Conservation (phyloP, 768 basidiomycete species). For the Artomyces pyxidatus region DNA sequence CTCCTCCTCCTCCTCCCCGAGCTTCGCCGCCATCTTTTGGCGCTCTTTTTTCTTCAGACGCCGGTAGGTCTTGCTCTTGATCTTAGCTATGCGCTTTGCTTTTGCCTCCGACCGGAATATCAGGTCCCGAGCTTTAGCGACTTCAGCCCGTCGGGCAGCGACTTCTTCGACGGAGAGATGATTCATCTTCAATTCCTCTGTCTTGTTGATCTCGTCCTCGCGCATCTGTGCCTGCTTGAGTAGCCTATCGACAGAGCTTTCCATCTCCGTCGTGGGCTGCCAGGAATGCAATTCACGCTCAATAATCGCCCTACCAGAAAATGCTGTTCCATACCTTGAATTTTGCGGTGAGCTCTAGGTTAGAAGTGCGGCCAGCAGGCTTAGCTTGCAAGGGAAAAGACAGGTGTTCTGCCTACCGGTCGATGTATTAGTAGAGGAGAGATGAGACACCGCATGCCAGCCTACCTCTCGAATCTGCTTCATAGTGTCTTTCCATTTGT, state of each 20-base stretch:
- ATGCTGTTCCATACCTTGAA: slow-evolving; percentile 56
- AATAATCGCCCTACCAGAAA: neutral
- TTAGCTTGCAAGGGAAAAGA: slow-evolving; percentile 79
- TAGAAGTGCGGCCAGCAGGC: slow-evolving; percentile 47
- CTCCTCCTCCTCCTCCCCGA: slow-evolving; percentile 43
- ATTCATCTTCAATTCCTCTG: slow-evolving; percentile 79
- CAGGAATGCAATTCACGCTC: neutral
- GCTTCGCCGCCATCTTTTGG: slow-evolving; percentile 43
- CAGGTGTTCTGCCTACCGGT: slow-evolving; percentile 67
- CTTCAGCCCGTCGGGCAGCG: slow-evolving; percentile 66
- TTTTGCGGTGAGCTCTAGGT: slow-evolving; percentile 69
- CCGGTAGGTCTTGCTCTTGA: slow-evolving; percentile 92
- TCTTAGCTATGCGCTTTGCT: slow-evolving; percentile 84
- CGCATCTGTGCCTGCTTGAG: slow-evolving; percentile 76
- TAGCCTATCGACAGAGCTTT: slow-evolving; percentile 75
- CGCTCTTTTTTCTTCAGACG: slow-evolving; percentile 75
- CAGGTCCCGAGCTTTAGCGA: slow-evolving; percentile 85
- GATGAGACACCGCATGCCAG: neutral
- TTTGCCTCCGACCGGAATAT: slow-evolving; percentile 91
- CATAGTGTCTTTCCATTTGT: slow-evolving; percentile 92
- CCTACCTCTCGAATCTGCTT: slow-evolving; percentile 80
- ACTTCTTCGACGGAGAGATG: slow-evolving; percentile 84
- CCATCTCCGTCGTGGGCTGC: slow-evolving; percentile 78
- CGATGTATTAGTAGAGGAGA: neutral
- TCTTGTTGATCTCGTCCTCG: slow-evolving; percentile 69